These are phyloP conservation scores for Kalaharituber pfeilii DNA, from an alignment of 2,329 filamentous ascomycete genomes.

Conservation along the genomic window DNA sequence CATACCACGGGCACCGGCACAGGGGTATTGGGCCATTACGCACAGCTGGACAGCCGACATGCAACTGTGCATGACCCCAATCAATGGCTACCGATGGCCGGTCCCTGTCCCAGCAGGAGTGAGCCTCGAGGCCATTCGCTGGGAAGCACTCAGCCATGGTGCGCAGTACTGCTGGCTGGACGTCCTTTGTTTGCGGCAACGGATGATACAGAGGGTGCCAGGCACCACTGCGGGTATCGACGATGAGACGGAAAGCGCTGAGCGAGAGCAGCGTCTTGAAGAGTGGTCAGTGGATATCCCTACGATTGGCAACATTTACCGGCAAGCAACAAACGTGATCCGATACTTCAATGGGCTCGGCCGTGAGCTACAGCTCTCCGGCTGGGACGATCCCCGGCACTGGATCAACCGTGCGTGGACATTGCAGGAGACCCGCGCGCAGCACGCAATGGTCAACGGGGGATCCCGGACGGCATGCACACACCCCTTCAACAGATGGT, in stretches of 20 bases:
- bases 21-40: slow-evolving; percentile 4
- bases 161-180: slow-evolving; percentile 4
- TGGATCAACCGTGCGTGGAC: slow-evolving; percentile 6
- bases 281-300: slow-evolving; percentile 4
- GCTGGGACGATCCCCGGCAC: not conserved
- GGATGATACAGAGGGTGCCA: not conserved
- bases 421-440: not conserved
- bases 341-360: slow-evolving; percentile 5
- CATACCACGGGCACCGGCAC: too few relatives aligned
- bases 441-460: not conserved
- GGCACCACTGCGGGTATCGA: not conserved
- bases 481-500: not conserved
- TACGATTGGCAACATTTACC: slow-evolving; percentile 5
- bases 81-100: slow-evolving; percentile 2
- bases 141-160: not conserved
- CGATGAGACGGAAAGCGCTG: not conserved
- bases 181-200: slow-evolving; percentile 2
- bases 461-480: too few relatives aligned
- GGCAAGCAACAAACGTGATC: not conserved
- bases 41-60: slow-evolving; percentile 1
- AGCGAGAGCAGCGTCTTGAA: not conserved
- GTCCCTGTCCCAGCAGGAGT: slow-evolving; percentile 1
- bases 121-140: not conserved
- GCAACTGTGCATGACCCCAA: not conserved
- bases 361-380: not conserved